Base-by-base conservation (phyloP, 2,329 filamentous ascomycete species). In the Apiospora pterosperma region DNA sequence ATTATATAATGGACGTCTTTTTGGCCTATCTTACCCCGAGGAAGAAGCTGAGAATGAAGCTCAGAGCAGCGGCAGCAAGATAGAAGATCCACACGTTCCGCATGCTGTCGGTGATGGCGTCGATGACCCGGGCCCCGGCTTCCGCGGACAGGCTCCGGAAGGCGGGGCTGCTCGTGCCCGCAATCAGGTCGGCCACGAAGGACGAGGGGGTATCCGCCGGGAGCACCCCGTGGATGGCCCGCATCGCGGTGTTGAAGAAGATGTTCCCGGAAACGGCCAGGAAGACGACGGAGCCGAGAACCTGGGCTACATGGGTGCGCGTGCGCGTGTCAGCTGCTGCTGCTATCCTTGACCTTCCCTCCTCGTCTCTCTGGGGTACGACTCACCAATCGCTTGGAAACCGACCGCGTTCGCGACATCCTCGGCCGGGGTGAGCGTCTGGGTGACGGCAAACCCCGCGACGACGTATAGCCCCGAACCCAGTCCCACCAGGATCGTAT, bases 381-480 rank as follows among this genome's bases (percentile, higher is more conserved):
- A 64, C 66, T 52, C 52, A 70, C 71, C 71, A n/a, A 75, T 69
- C 14, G 70, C 76, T 65, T 78, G 76, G 68, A 75, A 76, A 1
- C 77, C 73, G 28, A 80, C 74, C 3, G 72, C 72, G 28, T 73
- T 68, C 2, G 76, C 62, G 6, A 78, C 69, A 12, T 77, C 72
- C 2, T 70, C 64, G 3, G 72, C 67, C 1, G 70, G 65, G 5
- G 77, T 77, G 7, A 74, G 74, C 0, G 74, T 69, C 59, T 79
- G 76, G 0, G 72, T 75, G 34, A 81, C 74, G 4, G 77, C 69
- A 64, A 78, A 79, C 1, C 71, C 71, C 4, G 78, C 76, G 61
- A 79, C 76, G 12, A 76, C 68, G 65, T 73, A 78, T 23, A 69
- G 71, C 4, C 80, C 80, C 4, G 71, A 71, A 3, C 81, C 80